phyloP scores from a whole-genome alignment of 2,329 filamentous ascomycete genomes.

The Leptographium flavum region DNA sequence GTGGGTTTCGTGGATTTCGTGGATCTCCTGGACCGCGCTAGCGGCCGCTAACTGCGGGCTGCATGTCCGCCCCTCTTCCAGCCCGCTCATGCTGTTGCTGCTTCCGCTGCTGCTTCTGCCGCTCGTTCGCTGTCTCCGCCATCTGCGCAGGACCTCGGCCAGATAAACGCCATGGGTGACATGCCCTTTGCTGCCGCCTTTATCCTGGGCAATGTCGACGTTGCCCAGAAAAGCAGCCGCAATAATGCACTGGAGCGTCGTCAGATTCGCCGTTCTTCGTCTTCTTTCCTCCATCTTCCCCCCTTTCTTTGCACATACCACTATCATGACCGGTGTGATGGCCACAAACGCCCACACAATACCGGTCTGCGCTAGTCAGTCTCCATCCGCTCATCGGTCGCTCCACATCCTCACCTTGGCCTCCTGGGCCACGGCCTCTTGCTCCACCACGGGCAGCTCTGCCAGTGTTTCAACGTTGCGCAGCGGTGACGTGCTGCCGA shows the following conservation, averaged over 20 bases:
- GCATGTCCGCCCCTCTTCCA: too few species aligned
- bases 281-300: not conserved
- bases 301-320: conserved; percentile 16
- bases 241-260: conserved; percentile 13
- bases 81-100: too few species aligned
- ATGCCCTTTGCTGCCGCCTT: not conserved
- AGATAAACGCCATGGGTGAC: conserved; percentile 5
- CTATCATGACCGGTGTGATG: conserved; percentile 41
- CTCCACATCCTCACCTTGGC: too few species aligned
- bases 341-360: conserved; percentile 53
- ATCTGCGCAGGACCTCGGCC: not conserved
- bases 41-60: too few species aligned
- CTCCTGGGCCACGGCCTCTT: not conserved
- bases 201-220: conserved; percentile 15
- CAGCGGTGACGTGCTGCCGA: conserved; percentile 13
- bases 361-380: too few species aligned
- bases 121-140: not conserved
- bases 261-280: too few species aligned
- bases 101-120: not conserved
- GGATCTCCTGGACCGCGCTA: too few species aligned
- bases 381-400: too few species aligned
- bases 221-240: conserved; percentile 18
- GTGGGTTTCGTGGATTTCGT: too few species aligned
- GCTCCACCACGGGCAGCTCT: not conserved
- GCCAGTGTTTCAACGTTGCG: conserved; percentile 19